Conservation (phyloP, 441 rosid species). For the Pelargonium fulgidum region DNA sequence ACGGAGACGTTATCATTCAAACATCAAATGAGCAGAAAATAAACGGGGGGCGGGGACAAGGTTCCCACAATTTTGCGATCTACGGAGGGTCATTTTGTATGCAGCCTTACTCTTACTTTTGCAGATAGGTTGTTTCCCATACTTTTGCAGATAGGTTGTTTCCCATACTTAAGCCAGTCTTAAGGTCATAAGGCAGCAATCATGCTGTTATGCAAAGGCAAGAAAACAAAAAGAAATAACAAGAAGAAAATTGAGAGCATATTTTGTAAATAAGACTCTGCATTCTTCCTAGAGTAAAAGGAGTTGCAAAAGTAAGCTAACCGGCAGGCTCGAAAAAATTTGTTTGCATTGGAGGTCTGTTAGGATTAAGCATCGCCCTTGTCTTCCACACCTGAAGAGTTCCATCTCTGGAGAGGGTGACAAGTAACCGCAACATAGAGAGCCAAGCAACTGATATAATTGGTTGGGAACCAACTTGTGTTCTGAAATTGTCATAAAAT, state of each 20-base stretch:
- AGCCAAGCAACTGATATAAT: conserved; percentile 91
- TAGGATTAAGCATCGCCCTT: conserved; percentile 69
- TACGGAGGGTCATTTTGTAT: no score
- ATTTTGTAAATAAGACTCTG: background rate
- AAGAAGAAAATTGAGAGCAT: background rate
- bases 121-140: no score
- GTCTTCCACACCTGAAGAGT: conserved; percentile 95
- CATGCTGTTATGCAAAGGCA: background rate
- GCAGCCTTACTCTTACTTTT: no score
- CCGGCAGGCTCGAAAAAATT: conserved; percentile 95
- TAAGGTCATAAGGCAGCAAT: no score
- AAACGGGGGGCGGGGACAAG: no score
- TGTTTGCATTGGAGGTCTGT: conserved; percentile 88
- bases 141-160: no score
- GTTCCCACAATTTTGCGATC: no score
- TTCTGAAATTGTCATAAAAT: conserved; percentile 38
- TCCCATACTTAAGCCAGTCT: no score
- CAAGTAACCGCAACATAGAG: conserved; percentile 70
- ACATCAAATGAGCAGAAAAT: background rate
- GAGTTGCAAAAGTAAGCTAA: conserved; percentile 26
- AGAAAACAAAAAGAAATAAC: background rate
- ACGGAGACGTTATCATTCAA: background rate
- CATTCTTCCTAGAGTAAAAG: background rate
- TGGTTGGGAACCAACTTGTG: conserved; percentile 95
- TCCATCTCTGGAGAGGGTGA: conserved; percentile 91